phyloP scores from a whole-genome alignment of 2,329 filamentous ascomycete genomes.

The Chrysosporium queenslandicum region DNA sequence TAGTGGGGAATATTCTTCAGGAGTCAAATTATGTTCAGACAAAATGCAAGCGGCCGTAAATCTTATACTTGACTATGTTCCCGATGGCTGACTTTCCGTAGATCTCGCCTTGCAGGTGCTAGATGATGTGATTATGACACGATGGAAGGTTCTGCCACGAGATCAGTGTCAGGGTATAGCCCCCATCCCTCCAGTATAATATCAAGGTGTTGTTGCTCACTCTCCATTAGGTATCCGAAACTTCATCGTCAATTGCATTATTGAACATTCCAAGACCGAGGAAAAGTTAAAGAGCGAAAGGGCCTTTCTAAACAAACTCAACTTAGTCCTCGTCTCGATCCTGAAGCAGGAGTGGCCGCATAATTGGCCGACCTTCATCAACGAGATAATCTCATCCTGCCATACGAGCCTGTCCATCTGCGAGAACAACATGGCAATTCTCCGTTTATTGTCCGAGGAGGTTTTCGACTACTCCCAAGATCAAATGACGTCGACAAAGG shows the following conservation, averaged over 20 bases:
- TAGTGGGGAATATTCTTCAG: slow-evolving; percentile 93
- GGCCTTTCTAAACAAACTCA: slow-evolving; percentile 93
- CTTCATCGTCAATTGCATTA: slow-evolving; percentile 98
- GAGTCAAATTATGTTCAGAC: slow-evolving; percentile 90
- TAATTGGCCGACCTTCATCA: slow-evolving; percentile 99
- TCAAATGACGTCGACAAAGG: slow-evolving; percentile 98
- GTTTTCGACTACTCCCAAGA: slow-evolving; percentile 98
- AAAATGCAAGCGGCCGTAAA: slow-evolving; percentile 59
- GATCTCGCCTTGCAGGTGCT: slow-evolving; percentile 92
- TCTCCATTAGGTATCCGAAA: slow-evolving; percentile 72
- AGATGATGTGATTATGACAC: slow-evolving; percentile 95
- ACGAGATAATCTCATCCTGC: slow-evolving; percentile 95
- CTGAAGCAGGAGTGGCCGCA: slow-evolving; percentile 99
- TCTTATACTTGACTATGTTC: slow-evolving; percentile 10
- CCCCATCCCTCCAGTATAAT: neutral
- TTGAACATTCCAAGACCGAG: slow-evolving; percentile 82
- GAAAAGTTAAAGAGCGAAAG: slow-evolving; percentile 75
- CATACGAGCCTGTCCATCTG: slow-evolving; percentile 93
- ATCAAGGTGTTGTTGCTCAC: slow-evolving; percentile 17
- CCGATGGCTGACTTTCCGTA: slow-evolving; percentile 36
- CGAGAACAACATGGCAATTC: slow-evolving; percentile 99
- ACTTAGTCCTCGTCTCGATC: slow-evolving; percentile 91
- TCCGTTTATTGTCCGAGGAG: slow-evolving; percentile 89
- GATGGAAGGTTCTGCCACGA: slow-evolving; percentile 94
- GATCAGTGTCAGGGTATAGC: slow-evolving; percentile 79